These are phyloP conservation scores for peach (Prunus persica) DNA, from an alignment of 306 rosid species.

Conservation along the genomic window DNA sequence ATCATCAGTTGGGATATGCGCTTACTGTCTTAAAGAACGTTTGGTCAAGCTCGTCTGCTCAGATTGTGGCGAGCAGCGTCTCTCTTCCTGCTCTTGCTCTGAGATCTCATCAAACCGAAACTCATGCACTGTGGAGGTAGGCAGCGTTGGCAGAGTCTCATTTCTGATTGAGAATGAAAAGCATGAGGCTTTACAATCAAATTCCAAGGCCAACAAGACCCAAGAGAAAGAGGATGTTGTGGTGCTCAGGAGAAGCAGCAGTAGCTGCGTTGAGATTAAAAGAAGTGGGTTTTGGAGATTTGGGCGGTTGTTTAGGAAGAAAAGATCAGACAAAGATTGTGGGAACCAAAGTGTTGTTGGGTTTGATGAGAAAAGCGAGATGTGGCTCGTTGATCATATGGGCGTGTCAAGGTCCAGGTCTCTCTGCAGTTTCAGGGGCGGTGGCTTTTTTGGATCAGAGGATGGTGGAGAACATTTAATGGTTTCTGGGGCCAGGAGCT, in stretches of 20 bases:
- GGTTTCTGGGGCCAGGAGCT: constrained; percentile 82
- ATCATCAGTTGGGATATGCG: constrained; percentile 80
- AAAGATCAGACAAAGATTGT: constrained; percentile 49
- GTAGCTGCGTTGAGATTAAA: constrained; percentile 73
- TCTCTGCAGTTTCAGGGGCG: constrained; percentile 81
- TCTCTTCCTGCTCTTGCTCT: constrained; percentile 96
- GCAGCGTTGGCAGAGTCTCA: constrained; percentile 88
- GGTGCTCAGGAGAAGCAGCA: constrained; percentile 64
- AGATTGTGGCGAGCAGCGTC: constrained; percentile 97
- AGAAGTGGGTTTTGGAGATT: constrained; percentile 65
- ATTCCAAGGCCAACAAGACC: constrained; percentile 24
- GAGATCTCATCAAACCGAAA: constrained; percentile 81
- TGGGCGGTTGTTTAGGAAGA: constrained; percentile 73
- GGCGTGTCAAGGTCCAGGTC: constrained; percentile 93
- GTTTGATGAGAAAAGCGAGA: constrained; percentile 68
- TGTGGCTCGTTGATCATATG: constrained; percentile 53
- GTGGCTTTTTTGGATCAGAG: constrained; percentile 67
- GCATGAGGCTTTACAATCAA: constrained; percentile 29
- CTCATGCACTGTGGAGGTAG: constrained; percentile 80
- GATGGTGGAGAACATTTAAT: constrained; percentile 68
- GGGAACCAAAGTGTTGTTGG: constrained; percentile 68
- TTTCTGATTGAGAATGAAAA: constrained; percentile 88
- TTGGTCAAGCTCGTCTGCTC: constrained; percentile 79
- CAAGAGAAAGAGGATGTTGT: constrained; percentile 51
- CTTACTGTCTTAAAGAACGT: constrained; percentile 84